Conservation (phyloP, 1,284 basidiomycete species). For the Boletellus deceptivus region DNA sequence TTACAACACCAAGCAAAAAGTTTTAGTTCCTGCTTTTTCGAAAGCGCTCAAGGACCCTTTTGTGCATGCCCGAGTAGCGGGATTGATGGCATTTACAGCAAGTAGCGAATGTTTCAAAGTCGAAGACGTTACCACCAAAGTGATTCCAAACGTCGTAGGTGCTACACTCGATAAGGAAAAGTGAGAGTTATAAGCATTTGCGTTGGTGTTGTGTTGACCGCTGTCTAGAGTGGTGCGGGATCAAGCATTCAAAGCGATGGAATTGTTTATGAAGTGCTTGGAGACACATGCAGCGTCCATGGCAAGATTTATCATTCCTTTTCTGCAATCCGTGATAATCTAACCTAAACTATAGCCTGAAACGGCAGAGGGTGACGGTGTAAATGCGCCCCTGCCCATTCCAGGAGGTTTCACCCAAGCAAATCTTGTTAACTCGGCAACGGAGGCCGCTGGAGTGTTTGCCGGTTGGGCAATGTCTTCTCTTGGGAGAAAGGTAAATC, state of each 20-base stretch:
- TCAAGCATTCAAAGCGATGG: constrained; percentile 90
- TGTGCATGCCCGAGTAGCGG: constrained; percentile 91
- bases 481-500: constrained; percentile 67
- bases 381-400: constrained; percentile 31
- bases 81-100: constrained; percentile 95
- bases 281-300: constrained; percentile 76
- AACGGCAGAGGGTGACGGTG: constrained; percentile 47
- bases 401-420: constrained; percentile 43
- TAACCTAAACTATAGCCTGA: constrained; percentile 57
- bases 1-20: constrained; percentile 89
- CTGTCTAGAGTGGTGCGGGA: constrained; percentile 76
- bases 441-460: constrained; percentile 85
- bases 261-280: constrained; percentile 82
- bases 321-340: background rate
- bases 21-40: constrained; percentile 93
- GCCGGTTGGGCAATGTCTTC: constrained; percentile 95
- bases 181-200: constrained; percentile 37
- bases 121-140: constrained; percentile 87
- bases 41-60: constrained; percentile 90
- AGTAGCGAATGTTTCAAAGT: constrained; percentile 88
- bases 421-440: constrained; percentile 77
- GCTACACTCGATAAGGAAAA: constrained; percentile 89
- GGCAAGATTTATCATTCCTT: constrained; percentile 45
- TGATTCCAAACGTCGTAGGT: constrained; percentile 82
- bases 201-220: constrained; percentile 6